Evolutionary conservation across 2,329 filamentous ascomycete genomes (phyloP), one percentile per base, ranked within the genome.

Genomic region (Fusarium nygamai): DNA sequence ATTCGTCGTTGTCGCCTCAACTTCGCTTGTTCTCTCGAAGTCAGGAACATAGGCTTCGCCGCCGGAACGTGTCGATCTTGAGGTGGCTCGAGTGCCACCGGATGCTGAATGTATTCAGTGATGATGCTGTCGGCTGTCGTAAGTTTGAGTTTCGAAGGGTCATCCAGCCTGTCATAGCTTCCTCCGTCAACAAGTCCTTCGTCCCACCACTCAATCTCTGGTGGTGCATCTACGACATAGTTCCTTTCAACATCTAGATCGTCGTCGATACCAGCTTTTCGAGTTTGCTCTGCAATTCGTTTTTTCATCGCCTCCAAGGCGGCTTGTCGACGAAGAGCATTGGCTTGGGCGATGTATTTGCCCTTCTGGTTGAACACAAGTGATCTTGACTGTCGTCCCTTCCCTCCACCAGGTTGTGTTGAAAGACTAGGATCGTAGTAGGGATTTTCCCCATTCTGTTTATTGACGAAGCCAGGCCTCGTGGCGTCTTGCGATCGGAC

Each of bases 191-290:
- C 88, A 24, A 98, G 85, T 6, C 92, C 94, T 84, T 98, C 95
- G 78, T 99, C 96, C 94, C 96, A 98, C 96, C 96, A 99, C 82
- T 99, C 96, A 47, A 98, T 89, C 13, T 92, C 92, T 8, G 96
- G 96, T 16, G 96, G 96, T 38, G 89, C 88, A 72, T 96, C 92
- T 11, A 98, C 90, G 8, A 96, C 84, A 81, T 96, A 98, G 38
- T 94, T 93, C 82, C 96, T 97, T 82, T 99, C 96, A 56, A 93
- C 91, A 71, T 97, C 92, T 36, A 94, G 84, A 75, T 96, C 96
- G 81, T 98, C 96, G 78, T 98, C 96, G 71, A 98, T 94, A 53
- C 95, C 95, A n/a, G 93, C 94, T 81, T 95, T 96, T 67, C 95
- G 90, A 17, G 95, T 93, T 77, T 94, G 92, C 76, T 93, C 93